Conservation (phyloP, 345 rosid genomes). For the Eucalyptus leucophloia region DNA sequence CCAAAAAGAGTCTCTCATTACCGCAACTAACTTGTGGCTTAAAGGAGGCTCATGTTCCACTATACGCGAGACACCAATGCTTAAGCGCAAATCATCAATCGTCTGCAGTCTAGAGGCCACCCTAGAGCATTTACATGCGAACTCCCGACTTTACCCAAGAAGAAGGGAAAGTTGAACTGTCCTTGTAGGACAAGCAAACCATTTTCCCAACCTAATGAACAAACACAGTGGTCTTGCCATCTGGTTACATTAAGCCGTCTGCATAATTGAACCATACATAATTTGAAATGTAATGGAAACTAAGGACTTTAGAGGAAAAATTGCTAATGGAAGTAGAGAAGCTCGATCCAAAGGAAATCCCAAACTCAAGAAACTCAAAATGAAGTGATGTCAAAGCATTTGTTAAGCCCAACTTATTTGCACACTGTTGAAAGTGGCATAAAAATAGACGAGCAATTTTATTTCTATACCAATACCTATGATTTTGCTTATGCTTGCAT, state of each 20-base stretch:
- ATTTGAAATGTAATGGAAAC: background rate
- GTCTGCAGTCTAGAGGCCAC: background rate
- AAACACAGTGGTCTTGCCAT: background rate
- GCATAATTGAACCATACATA: background rate
- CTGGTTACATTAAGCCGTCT: background rate
- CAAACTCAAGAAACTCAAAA: background rate
- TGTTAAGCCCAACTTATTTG: background rate
- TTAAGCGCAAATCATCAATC: background rate
- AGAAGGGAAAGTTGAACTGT: background rate
- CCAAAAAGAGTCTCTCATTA: background rate
- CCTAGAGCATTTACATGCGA: background rate
- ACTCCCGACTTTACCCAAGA: background rate
- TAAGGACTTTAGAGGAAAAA: background rate
- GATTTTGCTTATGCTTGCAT: background rate
- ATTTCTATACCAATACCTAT: background rate
- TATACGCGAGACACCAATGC: rapidly evolving
- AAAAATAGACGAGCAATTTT: background rate
- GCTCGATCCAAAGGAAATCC: background rate
- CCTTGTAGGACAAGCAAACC: background rate
- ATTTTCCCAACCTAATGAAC: background rate
- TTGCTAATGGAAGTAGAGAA: background rate
- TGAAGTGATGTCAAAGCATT: background rate
- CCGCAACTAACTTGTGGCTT: background rate
- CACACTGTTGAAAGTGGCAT: background rate
- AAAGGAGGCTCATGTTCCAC: background rate